Base-by-base conservation (phyloP, 2,329 filamentous ascomycete species). In the Aureobasidium sp. region DNA sequence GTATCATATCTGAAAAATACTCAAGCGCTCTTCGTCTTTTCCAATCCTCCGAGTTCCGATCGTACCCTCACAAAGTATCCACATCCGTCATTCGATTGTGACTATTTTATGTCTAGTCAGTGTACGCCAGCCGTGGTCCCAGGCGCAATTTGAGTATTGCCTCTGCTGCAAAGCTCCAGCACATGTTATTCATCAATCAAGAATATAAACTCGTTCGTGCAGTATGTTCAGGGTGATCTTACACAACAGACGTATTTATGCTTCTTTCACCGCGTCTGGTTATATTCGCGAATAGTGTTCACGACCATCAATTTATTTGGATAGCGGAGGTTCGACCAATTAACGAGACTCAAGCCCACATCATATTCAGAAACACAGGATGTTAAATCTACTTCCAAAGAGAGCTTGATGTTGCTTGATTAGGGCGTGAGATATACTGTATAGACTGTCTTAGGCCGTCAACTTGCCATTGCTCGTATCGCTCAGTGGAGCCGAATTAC, bases 1-100 rank as follows among this genome's bases (percentile, higher is more conserved):
- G 62, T 63, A 63, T 50, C 62, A 63, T 63, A 60, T 42, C 46
- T 55, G 39, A 63, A 60, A 59, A 50, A 59, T 42, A n/a, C 46
- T 36, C 44, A 60, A 60, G 36, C 46, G 36, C 37, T 42, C n/a
- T 60, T 51, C 26, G 34, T 48, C 46, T 26, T 26, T 32, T 59
- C 42, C 34, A 26, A 36, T 32, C 8, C 26, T 34, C 1, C 29
- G 6, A 36, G 5, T 36, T 12, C 5, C 8, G 23, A 6, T 20
- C 26, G 6, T 17, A 29, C 8, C 32, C 20, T 5, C 26, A 52
- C 39, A 5, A 41, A 52, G 10, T 17, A 20, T 20, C 4, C 20
- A 10, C n/a, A 12, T 29, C 26, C 26, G 15, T 15, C 4, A 48
- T 15, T 3, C 46, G 15, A 32, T 8, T 29, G 26, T 27, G 17